Conservation (phyloP, 768 basidiomycete species). For the Macrolepiota albuminosa region DNA sequence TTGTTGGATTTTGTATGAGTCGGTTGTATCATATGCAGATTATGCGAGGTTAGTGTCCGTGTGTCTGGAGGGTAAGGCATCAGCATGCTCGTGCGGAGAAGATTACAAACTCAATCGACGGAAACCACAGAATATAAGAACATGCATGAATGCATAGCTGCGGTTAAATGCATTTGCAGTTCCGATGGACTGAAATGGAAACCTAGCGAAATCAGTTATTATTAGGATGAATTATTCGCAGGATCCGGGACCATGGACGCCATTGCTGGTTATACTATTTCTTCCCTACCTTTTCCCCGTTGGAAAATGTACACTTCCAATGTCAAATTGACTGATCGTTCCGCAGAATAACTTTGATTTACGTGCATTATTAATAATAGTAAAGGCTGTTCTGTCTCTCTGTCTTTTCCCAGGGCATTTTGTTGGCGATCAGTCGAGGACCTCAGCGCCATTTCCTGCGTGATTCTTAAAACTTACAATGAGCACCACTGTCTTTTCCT, state of each 20-base stretch:
- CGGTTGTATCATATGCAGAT: background rate
- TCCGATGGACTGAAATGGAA: background rate
- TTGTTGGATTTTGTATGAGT: background rate
- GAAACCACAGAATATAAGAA: background rate
- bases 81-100: background rate
- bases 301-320: background rate
- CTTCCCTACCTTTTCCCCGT: background rate
- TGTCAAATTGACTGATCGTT: background rate
- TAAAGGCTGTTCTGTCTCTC: background rate
- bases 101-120: no score
- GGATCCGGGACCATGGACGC: no score
- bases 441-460: background rate
- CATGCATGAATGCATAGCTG: background rate
- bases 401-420: background rate
- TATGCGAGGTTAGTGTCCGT: background rate
- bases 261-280: background rate
- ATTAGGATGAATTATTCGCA: background rate
- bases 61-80: background rate
- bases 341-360: background rate
- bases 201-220: background rate
- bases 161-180: background rate
- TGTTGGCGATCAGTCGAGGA: background rate
- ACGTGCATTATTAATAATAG: no score
- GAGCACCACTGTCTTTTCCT: background rate
- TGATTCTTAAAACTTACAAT: background rate